Percentiles rank a stretch among this genome's conserved stretches.
These are phyloP conservation scores for Urostyla sp. DNA, from an alignment of 73 alveolate species.

Conservation along the genomic window DNA sequence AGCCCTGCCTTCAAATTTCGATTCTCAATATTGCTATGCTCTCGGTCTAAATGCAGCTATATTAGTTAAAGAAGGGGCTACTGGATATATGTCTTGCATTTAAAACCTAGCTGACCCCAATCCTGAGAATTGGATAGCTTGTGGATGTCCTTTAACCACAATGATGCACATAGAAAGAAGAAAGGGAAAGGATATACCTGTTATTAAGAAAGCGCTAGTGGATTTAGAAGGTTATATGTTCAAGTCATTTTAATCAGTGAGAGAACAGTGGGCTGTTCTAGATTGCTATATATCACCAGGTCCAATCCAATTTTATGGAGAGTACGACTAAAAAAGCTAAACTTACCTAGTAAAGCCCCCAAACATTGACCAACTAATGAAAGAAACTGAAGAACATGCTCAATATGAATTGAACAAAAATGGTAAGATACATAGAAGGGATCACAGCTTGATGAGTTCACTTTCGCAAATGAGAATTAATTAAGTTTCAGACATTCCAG, in stretches of 20 bases:
- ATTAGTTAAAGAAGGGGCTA: conserved; percentile 60
- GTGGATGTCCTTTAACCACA: conserved; percentile 88
- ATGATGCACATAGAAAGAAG: conserved; percentile 91
- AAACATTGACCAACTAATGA: conserved; percentile 23
- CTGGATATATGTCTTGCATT: conserved; percentile 85
- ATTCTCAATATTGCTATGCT: conserved; percentile 96
- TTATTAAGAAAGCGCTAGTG: conserved; percentile 86
- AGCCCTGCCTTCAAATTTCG: conserved; percentile 98
- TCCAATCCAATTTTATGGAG: conserved; percentile 88
- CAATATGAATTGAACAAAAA: neutral
- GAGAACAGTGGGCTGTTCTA: conserved; percentile 61
- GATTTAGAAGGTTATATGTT: conserved; percentile 83
- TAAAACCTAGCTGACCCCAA: conserved; percentile 53
- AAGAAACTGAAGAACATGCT: conserved; percentile 58
- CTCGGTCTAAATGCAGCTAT: conserved; percentile 92
- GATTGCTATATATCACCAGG: conserved; percentile 87
- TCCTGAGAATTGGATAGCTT: conserved; percentile 82
- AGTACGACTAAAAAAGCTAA: conserved; percentile 35
- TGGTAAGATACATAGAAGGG: neutral
- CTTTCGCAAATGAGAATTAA: conserved; percentile 15
- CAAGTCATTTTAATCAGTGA: conserved; percentile 59
- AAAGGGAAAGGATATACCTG: conserved; percentile 92
- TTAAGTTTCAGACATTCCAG: neutral
- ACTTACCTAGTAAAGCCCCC: conserved; percentile 63
- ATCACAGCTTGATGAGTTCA: conserved; percentile 6